Percentiles rank a stretch among this genome's conserved stretches.
These are phyloP conservation scores for Phialophora expanda DNA, from an alignment of 2,329 filamentous ascomycete species.

Conservation along the genomic window DNA sequence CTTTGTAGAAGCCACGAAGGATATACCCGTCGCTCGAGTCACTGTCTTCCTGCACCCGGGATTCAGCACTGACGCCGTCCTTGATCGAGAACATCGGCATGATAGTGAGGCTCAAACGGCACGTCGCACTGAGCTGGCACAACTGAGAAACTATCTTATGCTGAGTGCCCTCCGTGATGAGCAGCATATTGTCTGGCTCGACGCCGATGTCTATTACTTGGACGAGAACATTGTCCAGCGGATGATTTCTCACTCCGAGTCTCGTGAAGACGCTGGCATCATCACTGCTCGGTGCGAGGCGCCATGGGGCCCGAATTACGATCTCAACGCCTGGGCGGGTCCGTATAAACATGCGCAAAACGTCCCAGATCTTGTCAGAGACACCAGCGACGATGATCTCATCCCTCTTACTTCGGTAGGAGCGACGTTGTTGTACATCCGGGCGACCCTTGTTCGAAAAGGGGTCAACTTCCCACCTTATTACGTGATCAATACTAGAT, in stretches of 20 bases:
- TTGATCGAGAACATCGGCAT: conserved; percentile 2
- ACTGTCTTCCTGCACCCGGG: neutral
- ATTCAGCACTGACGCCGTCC: neutral
- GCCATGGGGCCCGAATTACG: conserved; percentile 1
- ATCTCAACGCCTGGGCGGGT: conserved; percentile 6
- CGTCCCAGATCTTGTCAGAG: neutral
- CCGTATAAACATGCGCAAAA: neutral
- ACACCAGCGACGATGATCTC: conserved; percentile 4
- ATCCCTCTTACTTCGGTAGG: neutral
- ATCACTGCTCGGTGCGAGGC: conserved; percentile 2
- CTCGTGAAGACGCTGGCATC: conserved; percentile 4
- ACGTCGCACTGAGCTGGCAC: neutral
- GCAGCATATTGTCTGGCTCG: neutral
- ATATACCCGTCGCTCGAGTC: neutral
- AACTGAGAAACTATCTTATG: conserved; percentile 2
- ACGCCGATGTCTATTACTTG: neutral
- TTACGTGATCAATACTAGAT: neutral
- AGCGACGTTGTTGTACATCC: conserved; percentile 1
- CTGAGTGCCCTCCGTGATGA: neutral
- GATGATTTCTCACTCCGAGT: conserved; percentile 3
- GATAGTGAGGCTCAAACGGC: neutral
- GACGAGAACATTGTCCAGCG: conserved; percentile 3
- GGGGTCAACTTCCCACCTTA: neutral
- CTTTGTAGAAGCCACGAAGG: neutral
- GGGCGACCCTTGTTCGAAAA: neutral